Evolutionary conservation across 1,284 basidiomycete species (phyloP).

Genomic region (Pyrrhoderma lamaoense): DNA sequence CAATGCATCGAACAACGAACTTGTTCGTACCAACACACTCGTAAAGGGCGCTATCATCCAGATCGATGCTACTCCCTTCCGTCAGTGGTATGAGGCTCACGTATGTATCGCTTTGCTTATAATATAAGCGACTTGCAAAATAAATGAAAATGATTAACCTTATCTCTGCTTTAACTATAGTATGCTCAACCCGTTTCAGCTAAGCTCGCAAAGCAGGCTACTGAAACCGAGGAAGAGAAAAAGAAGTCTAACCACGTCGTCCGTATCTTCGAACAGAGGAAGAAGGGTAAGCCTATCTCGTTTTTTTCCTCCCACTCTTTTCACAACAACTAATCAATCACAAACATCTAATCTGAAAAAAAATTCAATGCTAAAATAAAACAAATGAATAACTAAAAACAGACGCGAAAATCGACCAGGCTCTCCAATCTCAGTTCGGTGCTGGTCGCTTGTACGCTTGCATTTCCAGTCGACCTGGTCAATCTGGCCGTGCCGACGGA

Average conservation of each 20-base stretch:
- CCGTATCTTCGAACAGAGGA: conserved; percentile 79
- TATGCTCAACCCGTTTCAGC: conserved; percentile 89
- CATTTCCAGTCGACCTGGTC: conserved; percentile 89
- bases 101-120: conserved; percentile 41
- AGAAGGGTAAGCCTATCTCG: conserved; percentile 56
- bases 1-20: conserved; percentile 98
- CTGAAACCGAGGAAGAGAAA: conserved; percentile 47
- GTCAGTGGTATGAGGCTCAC: conserved; percentile 97
- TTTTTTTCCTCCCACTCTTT: conserved; percentile 16
- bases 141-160: not conserved
- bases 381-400: too few species aligned
- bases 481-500: conserved; percentile 90
- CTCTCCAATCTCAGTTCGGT: conserved; percentile 80
- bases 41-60: conserved; percentile 94
- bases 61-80: conserved; percentile 93
- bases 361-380: too few species aligned
- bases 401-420: conserved; percentile 86
- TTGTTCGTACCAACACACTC: conserved; percentile 96
- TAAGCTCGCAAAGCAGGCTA: conserved; percentile 61
- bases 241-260: conserved; percentile 88
- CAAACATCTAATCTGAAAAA: too few species aligned
- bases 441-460: conserved; percentile 86
- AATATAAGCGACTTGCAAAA: conserved; percentile 1
- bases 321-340: not conserved
- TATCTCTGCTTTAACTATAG: conserved; percentile 32